These are phyloP conservation scores for Isoetes taiwanensis DNA, from an alignment of 75 land plant species.

Conservation along the genomic window DNA sequence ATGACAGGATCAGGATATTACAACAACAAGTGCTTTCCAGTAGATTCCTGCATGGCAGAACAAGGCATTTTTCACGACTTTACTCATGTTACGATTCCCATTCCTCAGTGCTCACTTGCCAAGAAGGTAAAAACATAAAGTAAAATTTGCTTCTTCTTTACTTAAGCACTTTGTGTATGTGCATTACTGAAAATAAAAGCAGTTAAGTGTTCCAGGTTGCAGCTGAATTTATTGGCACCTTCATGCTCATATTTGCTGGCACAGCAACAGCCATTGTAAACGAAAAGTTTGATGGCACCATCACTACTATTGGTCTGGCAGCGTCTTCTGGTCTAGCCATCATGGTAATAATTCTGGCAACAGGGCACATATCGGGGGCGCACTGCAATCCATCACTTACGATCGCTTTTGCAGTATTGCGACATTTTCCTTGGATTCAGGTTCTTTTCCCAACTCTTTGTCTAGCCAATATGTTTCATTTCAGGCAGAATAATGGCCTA, in stretches of 20 bases:
- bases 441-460: too few relatives aligned
- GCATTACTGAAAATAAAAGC: neutral
- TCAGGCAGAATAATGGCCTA: too few relatives aligned
- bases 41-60: too few relatives aligned
- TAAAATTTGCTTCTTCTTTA: neutral
- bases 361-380: conserved; percentile 94
- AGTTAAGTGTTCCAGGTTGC: conserved; percentile 58
- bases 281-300: conserved; percentile 47
- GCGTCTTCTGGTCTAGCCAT: conserved; percentile 66
- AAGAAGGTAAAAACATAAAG: too few relatives aligned
- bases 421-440: conserved; percentile 88
- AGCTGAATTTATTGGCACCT: conserved; percentile 85
- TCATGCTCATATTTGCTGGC: conserved; percentile 70
- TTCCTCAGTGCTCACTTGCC: too few relatives aligned
- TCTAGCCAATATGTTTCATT: too few relatives aligned
- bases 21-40: too few relatives aligned
- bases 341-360: conserved; percentile 68
- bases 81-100: neutral
- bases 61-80: neutral
- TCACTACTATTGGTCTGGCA: conserved; percentile 57
- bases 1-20: too few relatives aligned
- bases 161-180: too few relatives aligned
- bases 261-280: conserved; percentile 68
- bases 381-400: conserved; percentile 83
- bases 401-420: conserved; percentile 66